Evolutionary conservation across 345 rosid species (phyloP).

Genomic region (Murraya koenigii): DNA sequence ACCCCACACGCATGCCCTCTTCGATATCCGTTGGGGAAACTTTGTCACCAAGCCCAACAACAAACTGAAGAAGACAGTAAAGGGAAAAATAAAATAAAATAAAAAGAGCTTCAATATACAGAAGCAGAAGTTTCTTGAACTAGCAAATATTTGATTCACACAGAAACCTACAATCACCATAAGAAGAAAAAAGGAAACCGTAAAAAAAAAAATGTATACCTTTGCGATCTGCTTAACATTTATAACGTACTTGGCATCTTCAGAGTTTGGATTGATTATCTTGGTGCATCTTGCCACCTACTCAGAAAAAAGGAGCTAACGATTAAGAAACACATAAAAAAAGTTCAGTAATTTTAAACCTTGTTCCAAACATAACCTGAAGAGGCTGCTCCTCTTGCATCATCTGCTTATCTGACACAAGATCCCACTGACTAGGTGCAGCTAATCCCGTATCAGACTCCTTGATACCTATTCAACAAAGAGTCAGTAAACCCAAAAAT

Average conservation of each 20-base stretch:
- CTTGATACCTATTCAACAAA: constrained; percentile 60
- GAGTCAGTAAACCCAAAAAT: neutral
- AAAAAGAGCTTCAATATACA: neutral
- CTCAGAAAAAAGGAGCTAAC: neutral
- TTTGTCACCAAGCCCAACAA: constrained; percentile 97
- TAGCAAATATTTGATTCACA: neutral
- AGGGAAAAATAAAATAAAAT: too few species aligned
- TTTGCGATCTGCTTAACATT: constrained; percentile 97
- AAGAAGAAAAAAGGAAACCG: neutral
- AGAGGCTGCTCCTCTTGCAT: constrained; percentile 99
- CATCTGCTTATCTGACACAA: constrained; percentile 97
- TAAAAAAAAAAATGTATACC: constrained; percentile 36
- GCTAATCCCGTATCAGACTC: constrained; percentile 98
- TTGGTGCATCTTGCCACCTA: constrained; percentile 96
- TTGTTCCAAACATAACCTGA: constrained; percentile 37
- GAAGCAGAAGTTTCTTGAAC: neutral
- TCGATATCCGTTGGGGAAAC: constrained; percentile 96
- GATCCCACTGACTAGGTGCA: constrained; percentile 99
- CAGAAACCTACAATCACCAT: too few species aligned
- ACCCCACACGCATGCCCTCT: constrained; percentile 99
- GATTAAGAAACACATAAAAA: neutral
- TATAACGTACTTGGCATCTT: constrained; percentile 92
- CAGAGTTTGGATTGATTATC: constrained; percentile 92
- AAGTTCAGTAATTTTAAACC: neutral
- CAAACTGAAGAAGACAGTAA: constrained; percentile 51